Percentiles rank a stretch among this genome's conserved stretches.
Conservation (phyloP, 495 filamentous ascomycete genomes). For the Podospora australis region DNA sequence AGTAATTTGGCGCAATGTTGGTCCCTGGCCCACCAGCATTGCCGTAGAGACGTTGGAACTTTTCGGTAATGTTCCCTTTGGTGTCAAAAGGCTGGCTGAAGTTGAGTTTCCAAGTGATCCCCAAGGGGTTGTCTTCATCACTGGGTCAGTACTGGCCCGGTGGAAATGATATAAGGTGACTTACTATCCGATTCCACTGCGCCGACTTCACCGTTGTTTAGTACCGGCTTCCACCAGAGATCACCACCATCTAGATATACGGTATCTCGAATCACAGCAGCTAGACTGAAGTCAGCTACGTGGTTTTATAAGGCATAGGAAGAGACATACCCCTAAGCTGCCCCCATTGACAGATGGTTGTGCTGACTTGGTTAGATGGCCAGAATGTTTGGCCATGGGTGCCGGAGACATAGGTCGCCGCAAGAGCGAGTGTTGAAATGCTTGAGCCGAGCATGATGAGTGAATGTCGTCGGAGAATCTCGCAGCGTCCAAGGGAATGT, state of each 20-base stretch:
- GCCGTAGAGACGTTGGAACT: conserved; percentile 43
- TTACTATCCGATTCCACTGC: conserved; percentile 27
- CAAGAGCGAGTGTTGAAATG: conserved; percentile 13
- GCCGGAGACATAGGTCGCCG: conserved; percentile 18
- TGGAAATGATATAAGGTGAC: conserved; percentile 1
- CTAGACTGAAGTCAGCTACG: conserved; percentile 33
- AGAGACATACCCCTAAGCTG: conserved; percentile 43
- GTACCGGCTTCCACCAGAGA: conserved; percentile 42
- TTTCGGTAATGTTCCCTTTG: conserved; percentile 43
- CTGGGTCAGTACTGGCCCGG: neutral
- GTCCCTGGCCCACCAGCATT: conserved; percentile 38
- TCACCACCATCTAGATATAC: conserved; percentile 64
- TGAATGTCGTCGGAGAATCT: neutral
- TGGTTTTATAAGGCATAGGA: neutral
- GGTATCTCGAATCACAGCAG: conserved; percentile 56
- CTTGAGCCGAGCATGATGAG: conserved; percentile 14
- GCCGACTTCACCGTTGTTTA: conserved; percentile 31
- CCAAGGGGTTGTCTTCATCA: conserved; percentile 37
- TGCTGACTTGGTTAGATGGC: conserved; percentile 38
- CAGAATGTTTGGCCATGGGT: conserved; percentile 32
- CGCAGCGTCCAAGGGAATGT: neutral
- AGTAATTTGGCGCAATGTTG: conserved; percentile 53
- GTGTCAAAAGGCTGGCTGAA: conserved; percentile 54
- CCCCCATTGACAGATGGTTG: conserved; percentile 54
- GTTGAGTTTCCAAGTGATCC: conserved; percentile 48